Conservation (phyloP, 2,329 filamentous ascomycete genomes). For the Orbilia ellipsospora region DNA sequence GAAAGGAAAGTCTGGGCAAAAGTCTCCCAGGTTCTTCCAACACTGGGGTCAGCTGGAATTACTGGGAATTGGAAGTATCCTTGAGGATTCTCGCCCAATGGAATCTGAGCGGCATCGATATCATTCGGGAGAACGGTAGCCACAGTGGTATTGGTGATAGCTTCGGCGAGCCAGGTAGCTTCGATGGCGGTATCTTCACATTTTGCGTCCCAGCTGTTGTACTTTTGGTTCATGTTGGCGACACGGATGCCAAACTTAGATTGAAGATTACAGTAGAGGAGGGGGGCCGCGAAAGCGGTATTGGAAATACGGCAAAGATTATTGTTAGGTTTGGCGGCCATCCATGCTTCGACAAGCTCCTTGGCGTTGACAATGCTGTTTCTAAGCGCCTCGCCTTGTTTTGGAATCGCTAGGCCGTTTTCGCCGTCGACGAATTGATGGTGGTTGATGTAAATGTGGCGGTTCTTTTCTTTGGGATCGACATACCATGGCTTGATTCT, state of each 20-base stretch:
- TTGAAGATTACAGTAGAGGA: slow-evolving; percentile 4
- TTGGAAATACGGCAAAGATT: no score
- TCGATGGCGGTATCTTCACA: neutral
- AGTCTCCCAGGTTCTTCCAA: slow-evolving; percentile 7
- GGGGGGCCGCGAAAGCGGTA: no score
- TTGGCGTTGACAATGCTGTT: slow-evolving; percentile 33
- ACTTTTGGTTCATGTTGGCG: slow-evolving; percentile 7
- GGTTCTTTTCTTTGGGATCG: neutral
- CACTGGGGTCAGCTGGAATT: neutral
- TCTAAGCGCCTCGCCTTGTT: neutral
- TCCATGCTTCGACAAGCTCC: neutral
- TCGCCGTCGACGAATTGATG: neutral
- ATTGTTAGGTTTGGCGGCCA: no score
- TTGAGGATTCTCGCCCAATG: neutral
- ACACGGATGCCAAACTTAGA: slow-evolving; percentile 16
- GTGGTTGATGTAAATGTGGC: slow-evolving; percentile 2
- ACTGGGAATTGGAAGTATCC: slow-evolving; percentile 9
- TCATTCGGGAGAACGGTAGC: neutral
- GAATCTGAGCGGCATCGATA: slow-evolving; percentile 8
- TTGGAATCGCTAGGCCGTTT: neutral
- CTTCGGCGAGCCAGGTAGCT: neutral
- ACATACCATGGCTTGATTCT: no score
- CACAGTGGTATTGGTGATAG: neutral
- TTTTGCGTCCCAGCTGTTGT: no score
- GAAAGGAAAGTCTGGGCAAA: no score